Evolutionary conservation across 2,329 filamentous ascomycete genomes (phyloP).

Genomic region (Calonectria naviculata): DNA sequence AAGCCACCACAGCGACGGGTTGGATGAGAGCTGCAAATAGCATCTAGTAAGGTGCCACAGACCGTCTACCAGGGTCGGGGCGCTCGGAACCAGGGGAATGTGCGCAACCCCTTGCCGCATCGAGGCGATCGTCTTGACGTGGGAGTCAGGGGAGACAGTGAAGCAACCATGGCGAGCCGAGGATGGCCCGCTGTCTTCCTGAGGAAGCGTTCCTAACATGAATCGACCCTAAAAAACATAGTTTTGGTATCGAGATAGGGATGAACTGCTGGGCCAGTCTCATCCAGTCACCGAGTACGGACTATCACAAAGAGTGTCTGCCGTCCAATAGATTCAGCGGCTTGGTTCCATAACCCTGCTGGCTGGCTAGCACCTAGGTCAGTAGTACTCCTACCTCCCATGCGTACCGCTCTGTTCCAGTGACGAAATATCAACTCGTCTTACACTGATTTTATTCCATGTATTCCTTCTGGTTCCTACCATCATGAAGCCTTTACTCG

Average conservation of each 20-base stretch:
- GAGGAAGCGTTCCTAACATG: not conserved
- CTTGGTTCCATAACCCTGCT: not conserved
- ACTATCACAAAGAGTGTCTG: not conserved
- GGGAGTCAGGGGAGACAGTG: conserved; percentile 15
- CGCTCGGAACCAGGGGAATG: conserved; percentile 13
- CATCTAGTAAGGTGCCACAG: not conserved
- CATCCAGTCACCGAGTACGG: conserved; percentile 19
- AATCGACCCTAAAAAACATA: not conserved
- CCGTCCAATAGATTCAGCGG: not conserved
- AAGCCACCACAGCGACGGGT: not conserved
- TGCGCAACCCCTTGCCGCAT: conserved; percentile 18
- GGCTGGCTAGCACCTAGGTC: not conserved
- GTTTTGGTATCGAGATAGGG: not conserved
- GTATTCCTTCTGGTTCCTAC: too few species aligned
- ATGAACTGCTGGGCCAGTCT: conserved; percentile 12
- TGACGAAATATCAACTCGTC: too few species aligned
- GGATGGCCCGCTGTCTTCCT: not conserved
- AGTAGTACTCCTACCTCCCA: not conserved
- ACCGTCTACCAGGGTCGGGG: conserved; percentile 10
- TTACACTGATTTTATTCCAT: too few species aligned
- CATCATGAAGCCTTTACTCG: too few species aligned
- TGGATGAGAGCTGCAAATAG: not conserved
- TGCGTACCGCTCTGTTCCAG: not conserved
- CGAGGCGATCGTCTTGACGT: conserved; percentile 17
- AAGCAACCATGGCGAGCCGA: not conserved